Conservation (phyloP, 805 yeast genomes). For the Pichia occidentalis region DNA sequence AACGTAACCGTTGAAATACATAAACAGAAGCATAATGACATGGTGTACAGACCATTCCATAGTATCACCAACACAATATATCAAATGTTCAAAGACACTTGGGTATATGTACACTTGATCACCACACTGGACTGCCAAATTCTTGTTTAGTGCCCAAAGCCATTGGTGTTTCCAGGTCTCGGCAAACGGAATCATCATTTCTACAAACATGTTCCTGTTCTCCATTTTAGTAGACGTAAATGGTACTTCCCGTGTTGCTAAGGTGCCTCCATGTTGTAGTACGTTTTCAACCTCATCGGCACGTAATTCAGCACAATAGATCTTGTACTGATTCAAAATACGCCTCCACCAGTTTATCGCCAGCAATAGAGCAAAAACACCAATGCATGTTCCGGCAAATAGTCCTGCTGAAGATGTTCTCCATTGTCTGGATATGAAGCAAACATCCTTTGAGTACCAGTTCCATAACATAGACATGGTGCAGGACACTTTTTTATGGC, state of each 20-base stretch:
- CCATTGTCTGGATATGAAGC: slow-evolving; percentile 16
- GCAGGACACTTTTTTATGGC: slow-evolving; percentile 10
- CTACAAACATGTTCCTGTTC: slow-evolving; percentile 2
- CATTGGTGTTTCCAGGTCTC: slow-evolving; percentile 15
- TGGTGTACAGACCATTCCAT: slow-evolving; percentile 20
- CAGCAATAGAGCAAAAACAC: slow-evolving; percentile 13
- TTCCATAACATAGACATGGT: slow-evolving; percentile 21
- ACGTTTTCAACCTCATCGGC: slow-evolving; percentile 8
- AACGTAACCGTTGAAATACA: slow-evolving; percentile 20
- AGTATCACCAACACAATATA: slow-evolving; percentile 14
- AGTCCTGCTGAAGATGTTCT: slow-evolving; percentile 14
- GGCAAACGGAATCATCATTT: slow-evolving; percentile 11
- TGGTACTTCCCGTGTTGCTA: neutral
- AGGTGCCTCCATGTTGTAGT: slow-evolving; percentile 2
- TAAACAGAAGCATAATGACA: slow-evolving; percentile 17
- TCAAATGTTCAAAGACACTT: slow-evolving; percentile 13
- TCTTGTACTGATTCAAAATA: slow-evolving; percentile 12
- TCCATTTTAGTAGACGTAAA: neutral
- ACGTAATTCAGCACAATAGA: slow-evolving; percentile 9
- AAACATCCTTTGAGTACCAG: slow-evolving; percentile 17
- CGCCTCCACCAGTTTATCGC: slow-evolving; percentile 19
- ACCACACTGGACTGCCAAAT: slow-evolving; percentile 12
- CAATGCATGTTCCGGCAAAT: slow-evolving; percentile 20
- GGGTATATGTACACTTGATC: slow-evolving; percentile 16
- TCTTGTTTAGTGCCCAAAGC: slow-evolving; percentile 13